Evolutionary conservation across 441 rosid species (phyloP).

Genomic region (Kokia cookei): DNA sequence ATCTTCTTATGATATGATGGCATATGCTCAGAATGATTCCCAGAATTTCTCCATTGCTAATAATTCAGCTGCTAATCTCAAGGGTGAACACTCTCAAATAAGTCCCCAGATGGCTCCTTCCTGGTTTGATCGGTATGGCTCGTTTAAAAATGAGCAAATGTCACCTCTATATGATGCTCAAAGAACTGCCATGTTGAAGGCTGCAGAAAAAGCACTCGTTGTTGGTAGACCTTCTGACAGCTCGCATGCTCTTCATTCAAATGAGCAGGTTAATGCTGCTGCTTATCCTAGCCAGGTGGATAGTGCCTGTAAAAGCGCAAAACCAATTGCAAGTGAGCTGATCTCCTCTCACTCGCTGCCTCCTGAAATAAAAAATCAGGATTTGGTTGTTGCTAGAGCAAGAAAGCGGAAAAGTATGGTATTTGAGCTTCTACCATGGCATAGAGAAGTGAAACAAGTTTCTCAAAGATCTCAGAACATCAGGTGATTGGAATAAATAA

Average conservation of each 20-base stretch:
- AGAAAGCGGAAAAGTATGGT: conserved; percentile 67
- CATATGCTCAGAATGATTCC: conserved; percentile 30
- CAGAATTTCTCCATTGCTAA: conserved; percentile 26
- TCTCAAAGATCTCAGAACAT: conserved; percentile 44
- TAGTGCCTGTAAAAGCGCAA: conserved; percentile 23
- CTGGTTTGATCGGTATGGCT: conserved; percentile 72
- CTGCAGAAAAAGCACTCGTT: conserved; percentile 31
- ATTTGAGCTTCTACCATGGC: conserved; percentile 62
- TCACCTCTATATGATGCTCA: conserved; percentile 35
- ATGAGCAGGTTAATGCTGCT: conserved; percentile 29
- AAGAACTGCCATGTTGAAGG: conserved; percentile 29
- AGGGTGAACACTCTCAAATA: conserved; percentile 42
- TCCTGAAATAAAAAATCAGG: conserved; percentile 27
- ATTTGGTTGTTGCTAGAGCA: conserved; percentile 27
- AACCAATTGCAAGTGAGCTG: conserved; percentile 30
- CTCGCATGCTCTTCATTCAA: conserved; percentile 23
- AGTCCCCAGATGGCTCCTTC: conserved; percentile 77
- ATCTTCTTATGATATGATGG: conserved; percentile 27
- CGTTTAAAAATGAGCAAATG: conserved; percentile 58
- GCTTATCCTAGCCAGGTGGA: conserved; percentile 25
- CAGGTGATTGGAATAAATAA: conserved; percentile 35
- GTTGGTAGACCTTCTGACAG: conserved; percentile 41
- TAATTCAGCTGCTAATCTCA: conserved; percentile 24
- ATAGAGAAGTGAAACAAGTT: conserved; percentile 50
- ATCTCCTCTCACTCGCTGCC: conserved; percentile 30